Base-by-base conservation (phyloP, 2,329 filamentous ascomycete genomes). In the Fusarium graminum region DNA sequence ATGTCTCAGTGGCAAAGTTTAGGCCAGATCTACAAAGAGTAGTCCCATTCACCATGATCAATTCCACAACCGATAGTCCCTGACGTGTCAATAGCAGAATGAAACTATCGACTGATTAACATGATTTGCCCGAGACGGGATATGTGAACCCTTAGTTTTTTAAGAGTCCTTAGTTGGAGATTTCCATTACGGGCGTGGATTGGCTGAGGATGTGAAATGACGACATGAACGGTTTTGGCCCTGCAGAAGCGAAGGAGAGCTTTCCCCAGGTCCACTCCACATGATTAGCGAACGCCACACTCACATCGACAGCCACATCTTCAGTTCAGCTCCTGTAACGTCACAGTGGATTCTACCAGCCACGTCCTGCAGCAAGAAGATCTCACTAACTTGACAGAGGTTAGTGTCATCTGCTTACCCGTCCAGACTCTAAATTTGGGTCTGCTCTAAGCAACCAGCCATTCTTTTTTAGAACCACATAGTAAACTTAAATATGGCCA, bases 361-460 rank as follows among this genome's bases (percentile, higher is more conserved):
- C 69, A 72, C 69, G 43, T 46, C 28, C 13, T 13, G 8, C 7
- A 14, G 19, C 36, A 25, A 14, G 16, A 13, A 44, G 47, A 46
- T 58, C 43, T 17, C 3, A n/a, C 55, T 52, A 47, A 36, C 39
- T 42, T 12, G 1, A 13, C 38, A 36, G 2, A 46, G 42, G 13
- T 36, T 69, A 72, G 69, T 44, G 9, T 17, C 50, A 61, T 69
- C 59, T 47, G 41, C 46, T 40, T 50, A 42, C 30, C 39, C 26
- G 36, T 68, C 55, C 52, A 52, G 59, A 71, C 54, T 53, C 56
- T 61, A 70, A 67, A 69, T 68, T 72, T 69, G 62, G 65, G 29
- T 61, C 59, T 68, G 39, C 38, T 67, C 53, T 69, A 65, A 71
- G 55, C 65, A 41, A 49, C 56, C 51, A 57, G 47, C 42, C 30